phyloP scores from a whole-genome alignment of 2,329 filamentous ascomycete species.

The Aspergillus ruber region DNA sequence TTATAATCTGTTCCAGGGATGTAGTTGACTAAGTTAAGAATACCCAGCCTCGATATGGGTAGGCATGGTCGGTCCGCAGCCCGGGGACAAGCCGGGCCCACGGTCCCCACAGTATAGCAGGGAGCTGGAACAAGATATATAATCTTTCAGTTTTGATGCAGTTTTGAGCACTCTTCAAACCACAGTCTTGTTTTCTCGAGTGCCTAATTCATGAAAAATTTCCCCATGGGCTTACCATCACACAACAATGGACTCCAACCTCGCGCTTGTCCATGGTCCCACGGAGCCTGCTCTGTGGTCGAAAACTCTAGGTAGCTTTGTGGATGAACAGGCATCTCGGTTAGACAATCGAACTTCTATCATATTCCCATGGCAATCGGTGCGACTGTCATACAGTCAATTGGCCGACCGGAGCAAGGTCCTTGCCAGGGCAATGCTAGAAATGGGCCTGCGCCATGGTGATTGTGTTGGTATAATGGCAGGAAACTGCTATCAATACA shows the following conservation, averaged over 20 bases:
- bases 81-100: no score
- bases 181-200: background rate
- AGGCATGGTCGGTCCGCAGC: no score
- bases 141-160: no score
- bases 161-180: no score
- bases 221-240: no score
- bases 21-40: no score
- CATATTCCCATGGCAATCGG: constrained; percentile 16
- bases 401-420: constrained; percentile 10
- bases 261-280: constrained; percentile 14
- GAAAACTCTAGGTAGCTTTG: constrained; percentile 13
- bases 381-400: constrained; percentile 14
- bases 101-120: no score
- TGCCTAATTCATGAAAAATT: no score
- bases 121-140: no score
- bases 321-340: constrained; percentile 14
- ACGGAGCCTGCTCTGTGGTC: constrained; percentile 14
- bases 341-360: constrained; percentile 7
- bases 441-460: constrained; percentile 58
- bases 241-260: no score
- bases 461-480: constrained; percentile 68
- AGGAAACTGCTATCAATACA: constrained; percentile 45
- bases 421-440: constrained; percentile 54
- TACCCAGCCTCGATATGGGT: no score
- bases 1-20: no score